phyloP scores from a whole-genome alignment of 805 yeast genomes.

The Spathaspora girioi region DNA sequence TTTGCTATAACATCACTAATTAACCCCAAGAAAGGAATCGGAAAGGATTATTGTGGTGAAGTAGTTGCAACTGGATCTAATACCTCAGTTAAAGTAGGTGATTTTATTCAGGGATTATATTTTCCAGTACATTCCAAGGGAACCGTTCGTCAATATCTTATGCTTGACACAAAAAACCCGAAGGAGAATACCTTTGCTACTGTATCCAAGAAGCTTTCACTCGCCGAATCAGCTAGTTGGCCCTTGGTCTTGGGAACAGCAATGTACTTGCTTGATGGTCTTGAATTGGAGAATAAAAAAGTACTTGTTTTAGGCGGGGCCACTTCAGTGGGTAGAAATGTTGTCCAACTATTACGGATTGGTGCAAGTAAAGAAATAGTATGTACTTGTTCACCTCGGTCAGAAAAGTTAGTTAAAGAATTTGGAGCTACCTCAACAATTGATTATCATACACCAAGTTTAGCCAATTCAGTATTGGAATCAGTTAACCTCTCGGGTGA shows the following conservation, averaged over 20 bases:
- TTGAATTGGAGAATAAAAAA: conserved; percentile 39
- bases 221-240: conserved; percentile 61
- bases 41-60: conserved; percentile 31
- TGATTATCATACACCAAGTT: conserved; percentile 45
- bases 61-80: conserved; percentile 28
- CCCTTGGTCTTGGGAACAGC: conserved; percentile 70
- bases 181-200: conserved; percentile 5
- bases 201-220: conserved; percentile 45
- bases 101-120: conserved; percentile 25
- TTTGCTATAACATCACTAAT: neutral
- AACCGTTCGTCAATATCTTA: conserved; percentile 44
- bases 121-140: conserved; percentile 26
- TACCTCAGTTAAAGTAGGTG: conserved; percentile 22
- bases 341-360: conserved; percentile 52
- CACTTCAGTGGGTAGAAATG: conserved; percentile 62
- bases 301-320: conserved; percentile 72
- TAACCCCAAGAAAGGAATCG: conserved; percentile 19
- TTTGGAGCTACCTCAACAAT: conserved; percentile 59
- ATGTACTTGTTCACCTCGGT: conserved; percentile 50
- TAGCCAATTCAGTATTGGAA: conserved; percentile 30
- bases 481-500: conserved; percentile 28
- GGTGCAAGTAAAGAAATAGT: conserved; percentile 47
- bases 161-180: conserved; percentile 32
- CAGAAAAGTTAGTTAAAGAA: conserved; percentile 39
- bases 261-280: conserved; percentile 28